A percentile compares a stretch with the other conserved stretches of the same genome.
Conservation (phyloP, 2,329 filamentous ascomycete species). For the Fusarium buxicola region DNA sequence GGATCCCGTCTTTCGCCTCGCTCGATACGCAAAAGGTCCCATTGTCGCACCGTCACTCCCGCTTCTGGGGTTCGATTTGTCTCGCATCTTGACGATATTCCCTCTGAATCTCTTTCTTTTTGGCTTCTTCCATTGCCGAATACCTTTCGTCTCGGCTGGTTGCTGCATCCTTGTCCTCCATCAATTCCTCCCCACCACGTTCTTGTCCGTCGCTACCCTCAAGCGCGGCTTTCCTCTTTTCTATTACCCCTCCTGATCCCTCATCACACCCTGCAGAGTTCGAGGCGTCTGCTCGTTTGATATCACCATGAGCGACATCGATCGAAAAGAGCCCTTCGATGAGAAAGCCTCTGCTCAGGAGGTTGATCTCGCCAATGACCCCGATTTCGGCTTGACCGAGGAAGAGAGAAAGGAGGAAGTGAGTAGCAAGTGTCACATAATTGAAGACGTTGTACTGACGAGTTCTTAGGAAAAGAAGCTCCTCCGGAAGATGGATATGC, state of each 20-base stretch:
- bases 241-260: conserved; percentile 13
- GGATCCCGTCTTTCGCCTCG: conserved; percentile 27
- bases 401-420: conserved; percentile 73
- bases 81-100: conserved; percentile 39
- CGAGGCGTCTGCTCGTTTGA: background rate
- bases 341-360: conserved; percentile 48
- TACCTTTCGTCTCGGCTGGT: conserved; percentile 36
- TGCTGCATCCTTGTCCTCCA: conserved; percentile 38
- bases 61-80: conserved; percentile 35
- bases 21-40: conserved; percentile 36
- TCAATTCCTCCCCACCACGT: conserved; percentile 39
- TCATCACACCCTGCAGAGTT: conserved; percentile 4
- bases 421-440: conserved; percentile 44
- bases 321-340: conserved; percentile 47
- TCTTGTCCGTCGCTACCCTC: conserved; percentile 23
- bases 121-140: conserved; percentile 8
- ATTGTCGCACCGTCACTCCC: conserved; percentile 44
- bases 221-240: conserved; percentile 19
- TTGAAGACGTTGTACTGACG: conserved; percentile 15
- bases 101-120: conserved; percentile 19
- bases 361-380: conserved; percentile 48
- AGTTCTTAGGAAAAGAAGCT: conserved; percentile 67
- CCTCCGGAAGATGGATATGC: conserved; percentile 70
- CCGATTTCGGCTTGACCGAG: conserved; percentile 71
- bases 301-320: conserved; percentile 50